Evolutionary conservation across 2,329 filamentous ascomycete genomes (phyloP), one percentile per base, ranked within the genome.

Genomic region (Fusarium coicis): DNA sequence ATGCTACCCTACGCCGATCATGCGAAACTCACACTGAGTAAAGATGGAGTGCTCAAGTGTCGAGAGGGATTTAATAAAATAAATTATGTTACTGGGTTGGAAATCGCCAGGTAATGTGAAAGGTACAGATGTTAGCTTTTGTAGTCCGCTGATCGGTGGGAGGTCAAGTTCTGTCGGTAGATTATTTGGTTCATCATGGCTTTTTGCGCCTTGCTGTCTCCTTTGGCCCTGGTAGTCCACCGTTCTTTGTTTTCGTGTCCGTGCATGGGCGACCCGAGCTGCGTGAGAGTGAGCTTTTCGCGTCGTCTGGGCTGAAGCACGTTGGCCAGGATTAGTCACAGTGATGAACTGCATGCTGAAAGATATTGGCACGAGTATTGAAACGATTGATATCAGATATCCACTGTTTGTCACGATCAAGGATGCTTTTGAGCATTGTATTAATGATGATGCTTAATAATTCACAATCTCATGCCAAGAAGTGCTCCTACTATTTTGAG

Each of bases 401-500:
- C 34, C 3, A 37, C 10, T 21, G 10, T 37, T 7, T 53, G 14
- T 12, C 34, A 26, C 14, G 50, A 53, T 36, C 4, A 12, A 5
- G 32, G 50, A 26, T 12, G 12, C 14, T 28, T 28, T 53, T 53
- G 50, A 28, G 19, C 10, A n/a, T 10, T 28, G 23, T 5, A 39
- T 18, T 28, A 19, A 39, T 3, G 7, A 21, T 18, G 10, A 10
- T 32, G 34, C n/a, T 63, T 58, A 26, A 28, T 34, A 59, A 60
- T 60, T 60, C 18, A 34, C 18, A 18, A 32, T 30, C 7, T 19
- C 21, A 36, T 16, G 65, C 63, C 63, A 67, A 67, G 65, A 67
- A 28, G 54, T 67, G 65, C 65, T 67, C 65, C 65, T 67, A 67
- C 65, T 67, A 6, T 43, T 39, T 30, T 43, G 4, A 37, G 65